Percentiles rank a stretch among this genome's conserved stretches.
These are phyloP conservation scores for Boechera retrofracta DNA, from an alignment of 345 rosid genomes.

Conservation along the genomic window DNA sequence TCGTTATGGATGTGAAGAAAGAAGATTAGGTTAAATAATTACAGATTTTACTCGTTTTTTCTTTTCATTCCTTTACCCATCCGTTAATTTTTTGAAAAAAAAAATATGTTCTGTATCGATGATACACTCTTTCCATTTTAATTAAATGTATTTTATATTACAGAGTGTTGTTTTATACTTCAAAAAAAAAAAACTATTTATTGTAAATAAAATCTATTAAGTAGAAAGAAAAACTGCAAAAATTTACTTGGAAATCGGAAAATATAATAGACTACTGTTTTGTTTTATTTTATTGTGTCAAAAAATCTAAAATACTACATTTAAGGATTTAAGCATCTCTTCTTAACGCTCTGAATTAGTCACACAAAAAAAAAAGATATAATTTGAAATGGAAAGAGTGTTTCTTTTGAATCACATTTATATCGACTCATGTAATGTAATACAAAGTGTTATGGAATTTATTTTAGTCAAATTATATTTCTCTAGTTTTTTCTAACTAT, in stretches of 20 bases:
- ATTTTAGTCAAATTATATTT: neutral
- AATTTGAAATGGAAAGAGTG: neutral
- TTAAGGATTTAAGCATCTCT: neutral
- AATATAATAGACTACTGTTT: neutral
- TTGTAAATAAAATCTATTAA: neutral
- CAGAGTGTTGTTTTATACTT: neutral
- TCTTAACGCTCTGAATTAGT: no score
- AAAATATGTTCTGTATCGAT: neutral
- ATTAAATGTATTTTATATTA: neutral
- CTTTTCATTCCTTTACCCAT: neutral
- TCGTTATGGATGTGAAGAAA: slow-evolving; percentile 16
- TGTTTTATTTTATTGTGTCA: neutral
- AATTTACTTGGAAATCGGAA: neutral
- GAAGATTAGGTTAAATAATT: slow-evolving; percentile 11
- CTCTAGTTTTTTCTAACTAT: neutral
- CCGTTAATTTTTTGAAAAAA: neutral
- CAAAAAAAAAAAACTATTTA: neutral
- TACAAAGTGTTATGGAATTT: neutral
- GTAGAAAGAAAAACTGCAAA: neutral
- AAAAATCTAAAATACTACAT: neutral
- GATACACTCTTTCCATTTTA: neutral
- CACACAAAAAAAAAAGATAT: neutral
- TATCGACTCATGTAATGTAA: slow-evolving; percentile 7
- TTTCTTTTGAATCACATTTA: neutral
- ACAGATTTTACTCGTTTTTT: neutral